These are phyloP conservation scores for Flaveria linearis DNA, from an alignment of 129 eudicot species.

Conservation along the genomic window DNA sequence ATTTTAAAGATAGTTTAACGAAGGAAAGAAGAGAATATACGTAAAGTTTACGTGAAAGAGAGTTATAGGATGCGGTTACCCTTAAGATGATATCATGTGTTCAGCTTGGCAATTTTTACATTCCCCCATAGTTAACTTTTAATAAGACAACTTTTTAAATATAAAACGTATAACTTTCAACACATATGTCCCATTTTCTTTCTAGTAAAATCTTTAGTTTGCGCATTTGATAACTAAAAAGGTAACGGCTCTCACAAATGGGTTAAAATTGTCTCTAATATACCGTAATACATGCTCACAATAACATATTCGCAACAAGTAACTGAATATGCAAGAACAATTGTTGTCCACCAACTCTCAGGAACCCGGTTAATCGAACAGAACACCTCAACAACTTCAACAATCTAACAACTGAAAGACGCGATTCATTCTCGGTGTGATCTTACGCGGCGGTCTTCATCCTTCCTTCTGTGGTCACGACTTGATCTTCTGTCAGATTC, in stretches of 20 bases:
- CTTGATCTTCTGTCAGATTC: constrained; percentile 41
- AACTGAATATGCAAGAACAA: background rate
- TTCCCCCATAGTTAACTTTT: no score
- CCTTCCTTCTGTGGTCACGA: constrained; percentile 38
- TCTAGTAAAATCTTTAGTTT: background rate
- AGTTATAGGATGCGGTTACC: no score
- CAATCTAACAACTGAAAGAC: background rate
- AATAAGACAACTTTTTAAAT: background rate
- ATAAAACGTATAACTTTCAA: background rate
- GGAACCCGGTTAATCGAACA: background rate
- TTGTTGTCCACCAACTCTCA: background rate
- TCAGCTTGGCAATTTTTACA: no score
- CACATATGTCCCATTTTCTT: background rate
- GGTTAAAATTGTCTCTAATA: background rate
- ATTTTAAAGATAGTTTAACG: no score
- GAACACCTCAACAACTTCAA: background rate
- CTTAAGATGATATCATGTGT: no score
- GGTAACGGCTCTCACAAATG: background rate
- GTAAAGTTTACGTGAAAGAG: no score
- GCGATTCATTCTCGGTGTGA: constrained; percentile 31
- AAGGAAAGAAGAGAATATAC: no score
- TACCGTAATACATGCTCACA: background rate
- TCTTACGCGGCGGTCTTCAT: constrained; percentile 44
- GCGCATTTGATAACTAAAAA: background rate
- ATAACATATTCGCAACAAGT: background rate